Conservation (phyloP, 2,329 filamentous ascomycete genomes). For the Pyricularia grisea region DNA sequence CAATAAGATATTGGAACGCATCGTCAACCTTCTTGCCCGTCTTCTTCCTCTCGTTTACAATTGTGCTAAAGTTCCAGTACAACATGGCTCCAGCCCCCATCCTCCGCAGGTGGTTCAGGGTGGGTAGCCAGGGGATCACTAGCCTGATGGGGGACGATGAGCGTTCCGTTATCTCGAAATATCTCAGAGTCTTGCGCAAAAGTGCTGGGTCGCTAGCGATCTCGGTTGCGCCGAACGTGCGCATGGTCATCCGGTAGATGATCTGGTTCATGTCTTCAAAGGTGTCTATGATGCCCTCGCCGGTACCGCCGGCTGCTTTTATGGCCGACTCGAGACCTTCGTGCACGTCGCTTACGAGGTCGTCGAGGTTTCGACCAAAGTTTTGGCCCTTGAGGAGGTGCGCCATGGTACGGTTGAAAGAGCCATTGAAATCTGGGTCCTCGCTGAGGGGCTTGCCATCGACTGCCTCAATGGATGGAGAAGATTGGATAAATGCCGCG, state of each 20-base stretch:
- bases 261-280: constrained; percentile 43
- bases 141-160: constrained; percentile 31
- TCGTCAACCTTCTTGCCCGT: constrained; percentile 34
- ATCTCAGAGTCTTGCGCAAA: constrained; percentile 28
- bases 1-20: constrained; percentile 42
- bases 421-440: constrained; percentile 12
- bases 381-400: constrained; percentile 26
- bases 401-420: constrained; percentile 21
- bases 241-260: constrained; percentile 48
- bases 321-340: constrained; percentile 20
- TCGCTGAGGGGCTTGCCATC: not conserved
- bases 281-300: constrained; percentile 32
- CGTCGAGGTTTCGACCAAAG: constrained; percentile 26
- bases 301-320: constrained; percentile 4
- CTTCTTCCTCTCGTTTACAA: constrained; percentile 34
- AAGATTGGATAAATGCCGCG: not conserved
- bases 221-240: constrained; percentile 42
- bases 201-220: constrained; percentile 36
- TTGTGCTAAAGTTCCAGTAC: constrained; percentile 35
- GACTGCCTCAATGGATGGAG: not conserved
- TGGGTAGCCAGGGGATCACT: constrained; percentile 43
- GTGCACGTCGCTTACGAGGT: constrained; percentile 32
- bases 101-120: constrained; percentile 29
- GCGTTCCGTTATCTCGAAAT: constrained; percentile 37
- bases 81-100: constrained; percentile 34